These are phyloP conservation scores for Maudiozyma turicensis DNA, from an alignment of 805 yeast genomes.

Conservation along the genomic window DNA sequence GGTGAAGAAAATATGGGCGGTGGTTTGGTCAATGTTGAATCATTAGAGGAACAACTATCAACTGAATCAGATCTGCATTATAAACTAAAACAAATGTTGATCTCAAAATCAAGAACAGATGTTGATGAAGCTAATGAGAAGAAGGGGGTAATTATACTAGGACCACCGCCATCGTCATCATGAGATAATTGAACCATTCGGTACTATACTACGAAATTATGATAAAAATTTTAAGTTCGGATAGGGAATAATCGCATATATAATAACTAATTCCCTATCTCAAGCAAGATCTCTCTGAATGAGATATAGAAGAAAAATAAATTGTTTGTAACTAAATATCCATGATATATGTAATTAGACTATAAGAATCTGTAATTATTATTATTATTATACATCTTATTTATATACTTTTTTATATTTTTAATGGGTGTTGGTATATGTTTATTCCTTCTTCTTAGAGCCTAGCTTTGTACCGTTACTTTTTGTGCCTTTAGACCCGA, in stretches of 20 bases:
- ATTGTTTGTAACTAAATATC: neutral
- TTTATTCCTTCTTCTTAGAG: neutral
- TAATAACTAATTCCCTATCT: too few species aligned
- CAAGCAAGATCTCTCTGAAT: too few species aligned
- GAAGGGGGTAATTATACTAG: constrained; percentile 28
- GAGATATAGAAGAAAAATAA: too few species aligned
- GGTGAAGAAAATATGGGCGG: constrained; percentile 6
- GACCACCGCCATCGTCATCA: constrained; percentile 18
- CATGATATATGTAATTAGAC: neutral
- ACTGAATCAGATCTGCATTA: constrained; percentile 25
- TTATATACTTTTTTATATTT: neutral
- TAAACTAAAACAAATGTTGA: constrained; percentile 22
- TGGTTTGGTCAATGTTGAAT: constrained; percentile 12
- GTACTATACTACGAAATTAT: too few species aligned
- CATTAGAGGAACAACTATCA: constrained; percentile 15
- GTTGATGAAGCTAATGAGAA: constrained; percentile 21
- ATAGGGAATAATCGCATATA: too few species aligned
- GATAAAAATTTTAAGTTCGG: too few species aligned
- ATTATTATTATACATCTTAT: neutral
- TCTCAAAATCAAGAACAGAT: constrained; percentile 18
- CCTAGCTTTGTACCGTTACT: neutral
- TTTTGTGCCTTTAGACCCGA: neutral
- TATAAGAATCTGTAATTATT: neutral
- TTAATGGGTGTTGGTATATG: too few species aligned
- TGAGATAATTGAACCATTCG: neutral